Evolutionary conservation across 1,139 yeast genomes (phyloP), one percentile per base, ranked within the genome.

Genomic region (Zygosaccharomyces sapae): DNA sequence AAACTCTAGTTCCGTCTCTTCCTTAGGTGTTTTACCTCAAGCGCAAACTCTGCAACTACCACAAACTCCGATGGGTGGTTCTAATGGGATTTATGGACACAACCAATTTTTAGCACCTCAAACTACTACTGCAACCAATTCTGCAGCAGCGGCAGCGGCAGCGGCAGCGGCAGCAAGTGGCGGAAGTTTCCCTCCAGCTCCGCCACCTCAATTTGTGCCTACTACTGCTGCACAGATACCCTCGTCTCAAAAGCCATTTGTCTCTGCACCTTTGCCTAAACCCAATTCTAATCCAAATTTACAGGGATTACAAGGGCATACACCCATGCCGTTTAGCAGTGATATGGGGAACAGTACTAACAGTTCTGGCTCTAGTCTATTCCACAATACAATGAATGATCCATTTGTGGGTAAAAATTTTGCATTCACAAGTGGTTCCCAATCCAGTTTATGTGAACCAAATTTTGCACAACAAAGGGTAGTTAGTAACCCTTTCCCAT

Each of bases 1-100:
- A 48, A 55, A 51, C 50, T 50, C 56, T 51, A 44, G 66, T 55
- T 52, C 77, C 52, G 53, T 65, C 58, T 49, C 67, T 55, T 48
- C 57, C 5, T 43, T 45, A 18, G 45, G 47, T 2, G 41, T 41
- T 8, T 37, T 40, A 33, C 49, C 45, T 33, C 52, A 50, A 13
- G 47, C 46, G 18, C 53, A 47, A 31, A 47, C 52, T 10, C 50
- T 45, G 13, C 51, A 46, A 22, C 47, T 43, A 6, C 51, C 43
- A 33, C 47, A 40, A 39, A 22, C 43, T 43, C 30, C 42, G 27
- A 30, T 46, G 42, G 39, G 46, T 44, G 40, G 40, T 2, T 16
- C 40, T 25, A 12, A 5, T 27, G 30, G 33, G 22, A 20, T 50
- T 51, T 27, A 45, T 41, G 33, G 45, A 47, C 33, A 50, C 44